Evolutionary conservation across 179 eudicot species (phyloP), one percentile per base, ranked within the genome.

Genomic region (Corrigiola litoralis): DNA sequence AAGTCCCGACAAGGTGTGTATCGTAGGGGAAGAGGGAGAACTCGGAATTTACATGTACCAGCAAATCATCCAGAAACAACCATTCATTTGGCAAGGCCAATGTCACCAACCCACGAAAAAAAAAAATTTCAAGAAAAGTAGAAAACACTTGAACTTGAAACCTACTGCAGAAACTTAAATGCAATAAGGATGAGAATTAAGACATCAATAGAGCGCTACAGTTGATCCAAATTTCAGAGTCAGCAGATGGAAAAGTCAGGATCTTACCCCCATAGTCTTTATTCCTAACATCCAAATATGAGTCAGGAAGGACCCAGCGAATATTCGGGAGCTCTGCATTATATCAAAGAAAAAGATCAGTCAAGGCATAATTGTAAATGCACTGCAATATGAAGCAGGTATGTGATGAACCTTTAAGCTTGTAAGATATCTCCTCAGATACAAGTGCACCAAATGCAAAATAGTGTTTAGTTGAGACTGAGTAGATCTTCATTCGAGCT

Each of bases 381-480:
- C 10, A 20, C 29, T 54, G n/a, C n/a, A n/a, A n/a, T n/a, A n/a
- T n/a, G n/a, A n/a, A n/a, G n/a, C n/a, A n/a, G n/a, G n/a, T n/a
- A n/a, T n/a, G n/a, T n/a, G n/a, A n/a, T n/a, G n/a, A n/a, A 92
- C 98, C 98, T 92, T 92, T 92, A 31, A 90, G 75, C 80, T 92
- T 90, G 77, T 78, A 85, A 11, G 95, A 85, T 23, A 90, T 81
- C 82, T 92, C 98, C 72, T 92, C 98, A 4, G 98, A 85, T 36
- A 92, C 82, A 77, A 87, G 73, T 72, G 90, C 92, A 55, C 97
- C 98, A 66, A 92, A 92, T 5, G 97, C 98, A 56, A 97, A 90
- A 74, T 92, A 92, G 2, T 96, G 87, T 0, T 89, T 78, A 0
- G 98, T 92, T 31, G 80, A 85, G 67, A 92, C 87, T 14, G 97